These are phyloP conservation scores for Chrysopogon serrulatus DNA, from an alignment of 176 grass and related monocot species.

Conservation along the genomic window DNA sequence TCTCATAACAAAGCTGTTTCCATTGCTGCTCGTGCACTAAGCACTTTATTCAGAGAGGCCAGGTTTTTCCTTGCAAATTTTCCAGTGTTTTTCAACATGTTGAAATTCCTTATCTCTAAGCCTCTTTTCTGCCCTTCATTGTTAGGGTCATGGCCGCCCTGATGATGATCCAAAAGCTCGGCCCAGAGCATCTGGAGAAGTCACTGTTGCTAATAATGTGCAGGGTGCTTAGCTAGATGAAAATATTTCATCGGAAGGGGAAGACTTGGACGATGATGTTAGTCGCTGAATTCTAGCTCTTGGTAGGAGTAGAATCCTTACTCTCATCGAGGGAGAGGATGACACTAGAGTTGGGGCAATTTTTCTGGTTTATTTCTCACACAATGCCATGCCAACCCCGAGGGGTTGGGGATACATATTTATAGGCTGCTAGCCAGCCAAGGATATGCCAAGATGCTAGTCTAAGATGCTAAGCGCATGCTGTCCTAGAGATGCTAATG, in stretches of 20 bases:
- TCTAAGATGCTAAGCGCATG: too few species aligned
- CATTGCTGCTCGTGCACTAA: slow-evolving; percentile 73
- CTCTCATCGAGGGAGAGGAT: too few species aligned
- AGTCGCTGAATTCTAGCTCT: too few species aligned
- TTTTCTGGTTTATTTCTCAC: too few species aligned
- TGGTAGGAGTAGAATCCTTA: too few species aligned
- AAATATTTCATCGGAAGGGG: slow-evolving; percentile 32
- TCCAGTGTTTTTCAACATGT: not conserved
- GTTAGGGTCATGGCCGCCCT: slow-evolving; percentile 69
- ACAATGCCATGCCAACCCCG: too few species aligned
- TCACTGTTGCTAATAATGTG: slow-evolving; percentile 55
- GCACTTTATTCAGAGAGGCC: slow-evolving; percentile 89
- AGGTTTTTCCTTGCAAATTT: slow-evolving; percentile 1
- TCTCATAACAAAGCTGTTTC: slow-evolving; percentile 90
- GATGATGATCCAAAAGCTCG: slow-evolving; percentile 59
- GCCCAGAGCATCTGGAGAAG: slow-evolving; percentile 84
- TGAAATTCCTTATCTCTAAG: slow-evolving; percentile 17
- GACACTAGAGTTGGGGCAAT: too few species aligned
- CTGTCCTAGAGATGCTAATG: too few species aligned
- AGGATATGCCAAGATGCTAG: too few species aligned
- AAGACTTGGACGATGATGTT: not conserved
- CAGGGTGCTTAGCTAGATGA: slow-evolving; percentile 58
- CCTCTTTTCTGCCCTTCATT: slow-evolving; percentile 66
- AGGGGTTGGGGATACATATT: too few species aligned
- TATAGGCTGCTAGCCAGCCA: too few species aligned